Evolutionary conservation across 441 rosid genomes (phyloP).

Genomic region (Populus hybrid): DNA sequence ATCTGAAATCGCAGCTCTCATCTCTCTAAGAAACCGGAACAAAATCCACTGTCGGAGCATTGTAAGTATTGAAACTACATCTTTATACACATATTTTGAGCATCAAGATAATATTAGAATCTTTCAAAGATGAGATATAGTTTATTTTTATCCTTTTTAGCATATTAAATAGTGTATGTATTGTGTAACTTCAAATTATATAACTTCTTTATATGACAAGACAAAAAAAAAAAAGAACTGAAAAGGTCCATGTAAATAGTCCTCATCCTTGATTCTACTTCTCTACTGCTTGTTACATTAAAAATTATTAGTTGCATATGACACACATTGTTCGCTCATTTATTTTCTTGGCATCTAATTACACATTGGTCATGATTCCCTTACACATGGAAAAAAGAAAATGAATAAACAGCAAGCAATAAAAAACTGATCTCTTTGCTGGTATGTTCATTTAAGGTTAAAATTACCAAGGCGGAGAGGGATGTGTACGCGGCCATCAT

Average conservation of each 20-base stretch:
- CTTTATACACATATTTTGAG: background rate
- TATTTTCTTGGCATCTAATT: background rate
- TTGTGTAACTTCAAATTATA: background rate
- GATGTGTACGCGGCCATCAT: slow-evolving; percentile 83
- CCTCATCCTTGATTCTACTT: background rate
- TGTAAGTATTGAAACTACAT: slow-evolving; percentile 40
- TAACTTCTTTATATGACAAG: background rate
- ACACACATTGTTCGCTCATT: background rate
- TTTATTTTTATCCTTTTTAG: background rate
- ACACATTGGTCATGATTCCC: background rate
- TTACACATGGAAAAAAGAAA: background rate
- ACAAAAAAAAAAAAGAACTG: background rate
- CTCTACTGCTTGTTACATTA: background rate
- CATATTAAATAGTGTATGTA: background rate
- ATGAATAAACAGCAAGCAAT: background rate
- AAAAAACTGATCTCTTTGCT: slow-evolving; percentile 9
- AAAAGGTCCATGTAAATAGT: background rate
- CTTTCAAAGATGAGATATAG: background rate
- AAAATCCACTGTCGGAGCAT: slow-evolving; percentile 77
- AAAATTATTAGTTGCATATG: background rate
- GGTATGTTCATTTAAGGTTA: slow-evolving; percentile 36
- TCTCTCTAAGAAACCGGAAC: slow-evolving; percentile 68
- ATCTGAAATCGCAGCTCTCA: slow-evolving; percentile 68
- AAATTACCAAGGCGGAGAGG: slow-evolving; percentile 67
- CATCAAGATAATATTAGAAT: background rate